phyloP scores from a whole-genome alignment of 2,329 filamentous ascomycete genomes.

The Bipolaris sorokiniana region DNA sequence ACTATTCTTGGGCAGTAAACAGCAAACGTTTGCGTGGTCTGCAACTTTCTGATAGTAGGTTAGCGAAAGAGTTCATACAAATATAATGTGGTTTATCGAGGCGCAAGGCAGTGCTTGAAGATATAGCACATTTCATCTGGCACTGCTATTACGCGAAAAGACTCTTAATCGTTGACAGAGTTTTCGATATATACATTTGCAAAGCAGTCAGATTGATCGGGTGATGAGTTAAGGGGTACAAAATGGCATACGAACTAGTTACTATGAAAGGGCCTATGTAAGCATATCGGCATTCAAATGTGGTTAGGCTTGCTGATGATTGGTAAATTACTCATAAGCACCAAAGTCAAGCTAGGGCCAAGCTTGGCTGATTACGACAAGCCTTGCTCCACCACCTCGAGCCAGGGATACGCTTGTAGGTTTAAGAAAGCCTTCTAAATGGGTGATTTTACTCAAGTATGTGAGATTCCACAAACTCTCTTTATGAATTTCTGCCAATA shows the following conservation, averaged over 20 bases:
- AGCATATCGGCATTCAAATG: neutral
- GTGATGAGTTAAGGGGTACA: neutral
- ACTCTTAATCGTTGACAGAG: neutral
- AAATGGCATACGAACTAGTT: neutral
- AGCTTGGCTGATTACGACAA: neutral
- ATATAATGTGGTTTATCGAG: no score
- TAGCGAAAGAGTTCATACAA: no score
- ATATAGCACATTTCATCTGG: no score
- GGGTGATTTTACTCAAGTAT: neutral
- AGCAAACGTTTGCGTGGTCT: no score
- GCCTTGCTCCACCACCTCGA: neutral
- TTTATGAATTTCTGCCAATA: neutral
- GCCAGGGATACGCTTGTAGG: no score
- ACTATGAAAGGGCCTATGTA: neutral
- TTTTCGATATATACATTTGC: no score
- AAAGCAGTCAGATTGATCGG: no score
- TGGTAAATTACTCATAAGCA: neutral
- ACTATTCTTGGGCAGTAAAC: no score
- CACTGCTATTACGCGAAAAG: neutral
- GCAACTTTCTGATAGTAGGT: no score
- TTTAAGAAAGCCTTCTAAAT: neutral
- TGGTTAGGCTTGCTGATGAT: neutral
- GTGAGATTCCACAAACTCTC: neutral
- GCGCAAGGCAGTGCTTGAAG: no score
- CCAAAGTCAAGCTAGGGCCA: neutral